Evolutionary conservation across 371 early-diverging fungal species (phyloP).

Genomic region (Mortierella sp.): DNA sequence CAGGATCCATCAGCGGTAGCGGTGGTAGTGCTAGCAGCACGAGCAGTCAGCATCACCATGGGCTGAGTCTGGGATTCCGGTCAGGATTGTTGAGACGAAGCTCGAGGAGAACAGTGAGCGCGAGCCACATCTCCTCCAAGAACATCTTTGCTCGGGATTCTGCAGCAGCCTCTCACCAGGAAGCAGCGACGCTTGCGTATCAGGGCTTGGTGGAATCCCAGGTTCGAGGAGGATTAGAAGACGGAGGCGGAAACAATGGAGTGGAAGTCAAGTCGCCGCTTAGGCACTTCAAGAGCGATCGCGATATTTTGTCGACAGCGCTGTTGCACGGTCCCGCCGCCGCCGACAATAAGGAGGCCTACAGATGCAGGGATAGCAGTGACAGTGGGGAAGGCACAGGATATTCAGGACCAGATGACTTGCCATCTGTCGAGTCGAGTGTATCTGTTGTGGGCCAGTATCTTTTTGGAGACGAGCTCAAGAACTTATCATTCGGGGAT

Average conservation of each 20-base stretch:
- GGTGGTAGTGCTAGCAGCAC: neutral
- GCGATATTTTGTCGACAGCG: conserved; percentile 5
- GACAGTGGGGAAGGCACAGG: neutral
- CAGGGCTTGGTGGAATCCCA: neutral
- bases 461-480: conserved; percentile 41
- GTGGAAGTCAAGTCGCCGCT: neutral
- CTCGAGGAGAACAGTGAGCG: conserved; percentile 46
- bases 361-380: neutral
- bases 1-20: conserved; percentile 15
- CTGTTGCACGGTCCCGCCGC: neutral
- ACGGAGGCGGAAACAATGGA: neutral
- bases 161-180: neutral
- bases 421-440: neutral
- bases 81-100: conserved; percentile 16
- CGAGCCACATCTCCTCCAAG: conserved; percentile 43
- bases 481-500: conserved; percentile 31
- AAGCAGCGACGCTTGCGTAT: neutral
- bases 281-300: conserved; percentile 11
- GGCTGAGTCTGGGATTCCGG: conserved; percentile 2
- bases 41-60: conserved; percentile 5
- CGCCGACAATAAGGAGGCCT: neutral
- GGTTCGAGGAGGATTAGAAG: neutral
- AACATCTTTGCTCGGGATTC: conserved; percentile 10
- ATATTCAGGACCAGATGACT: neutral
- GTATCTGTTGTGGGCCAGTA: conserved; percentile 30